Evolutionary conservation across 148 eudicot species (phyloP).

Genomic region (Rheum nobile): DNA sequence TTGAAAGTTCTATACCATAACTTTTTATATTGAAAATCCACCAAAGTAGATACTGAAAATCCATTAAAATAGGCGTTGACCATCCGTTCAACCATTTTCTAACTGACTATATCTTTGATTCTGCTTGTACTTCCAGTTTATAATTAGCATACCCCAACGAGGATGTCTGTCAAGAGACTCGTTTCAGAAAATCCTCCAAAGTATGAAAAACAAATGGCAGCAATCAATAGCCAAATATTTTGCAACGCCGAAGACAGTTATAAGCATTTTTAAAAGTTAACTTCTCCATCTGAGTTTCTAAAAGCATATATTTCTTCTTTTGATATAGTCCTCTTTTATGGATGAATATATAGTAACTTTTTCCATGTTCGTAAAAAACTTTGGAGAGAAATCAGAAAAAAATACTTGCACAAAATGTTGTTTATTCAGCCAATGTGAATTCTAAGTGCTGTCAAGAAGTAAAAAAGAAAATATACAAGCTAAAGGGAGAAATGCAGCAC

Average conservation of each 20-base stretch:
- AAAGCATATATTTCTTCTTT: not conserved
- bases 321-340: not conserved
- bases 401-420: not conserved
- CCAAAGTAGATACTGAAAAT: not conserved
- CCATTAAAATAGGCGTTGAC: not conserved
- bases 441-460: not conserved
- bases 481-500: conserved; percentile 3
- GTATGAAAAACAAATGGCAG: not conserved
- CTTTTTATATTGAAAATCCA: not conserved
- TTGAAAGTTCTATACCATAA: not conserved
- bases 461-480: conserved; percentile 10
- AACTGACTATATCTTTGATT: not conserved
- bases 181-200: not conserved
- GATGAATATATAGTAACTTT: not conserved
- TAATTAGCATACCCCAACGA: not conserved
- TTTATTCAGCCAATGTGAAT: not conserved
- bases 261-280: not conserved
- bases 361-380: not conserved
- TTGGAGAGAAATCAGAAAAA: not conserved
- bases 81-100: not conserved
- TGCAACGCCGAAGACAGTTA: not conserved
- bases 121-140: not conserved
- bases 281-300: not conserved
- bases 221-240: not conserved
- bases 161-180: not conserved